Evolutionary conservation across 1,284 basidiomycete species (phyloP), one percentile per base, ranked within the genome.

Genomic region (Melampsora americana): DNA sequence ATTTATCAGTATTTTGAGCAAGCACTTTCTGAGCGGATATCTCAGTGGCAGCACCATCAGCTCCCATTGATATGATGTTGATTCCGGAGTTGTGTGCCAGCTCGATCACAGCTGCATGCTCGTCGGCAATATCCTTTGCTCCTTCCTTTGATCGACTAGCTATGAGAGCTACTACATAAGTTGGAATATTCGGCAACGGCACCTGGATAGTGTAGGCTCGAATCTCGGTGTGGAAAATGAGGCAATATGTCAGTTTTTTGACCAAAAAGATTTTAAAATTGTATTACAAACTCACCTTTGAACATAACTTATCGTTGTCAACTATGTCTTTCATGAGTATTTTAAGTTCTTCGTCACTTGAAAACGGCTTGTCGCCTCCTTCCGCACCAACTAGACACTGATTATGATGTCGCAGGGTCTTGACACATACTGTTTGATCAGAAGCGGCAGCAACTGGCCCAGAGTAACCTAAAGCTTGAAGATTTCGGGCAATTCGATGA

Each of bases 101-200:
- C 35, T 35, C 35, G 9, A 35, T 35, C 3, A 35, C 35, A 35
- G 35, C 35, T 35, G 35, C 35, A 35, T 35, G 35, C 35, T 35
- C 35, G 9, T 35, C 35, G 3, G 35, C 35, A 35, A 35, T 35
- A 35, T 69, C 53, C 11, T 69, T 30, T 18, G 66, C 66, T 32
- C 14, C 59, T 23, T 69, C 48, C n/a, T 69, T 69, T 28, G 53
- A 18, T 9, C 60, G 60, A 69, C 67, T 69, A 69, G 67, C 48
- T 39, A 69, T n/a, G 32, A 69, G 60, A 42, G 67, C n/a, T n/a
- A n/a, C n/a, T n/a, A n/a, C n/a, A n/a, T n/a, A n/a, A n/a, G n/a
- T n/a, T n/a, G n/a, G n/a, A n/a, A n/a, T n/a, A n/a, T n/a, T n/a
- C n/a, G n/a, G n/a, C n/a, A n/a, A n/a, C n/a, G n/a, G n/a, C n/a